Evolutionary conservation across 1,139 yeast genomes (phyloP), one percentile per base, ranked within the genome.

Genomic region (Waltiozyma sp.): DNA sequence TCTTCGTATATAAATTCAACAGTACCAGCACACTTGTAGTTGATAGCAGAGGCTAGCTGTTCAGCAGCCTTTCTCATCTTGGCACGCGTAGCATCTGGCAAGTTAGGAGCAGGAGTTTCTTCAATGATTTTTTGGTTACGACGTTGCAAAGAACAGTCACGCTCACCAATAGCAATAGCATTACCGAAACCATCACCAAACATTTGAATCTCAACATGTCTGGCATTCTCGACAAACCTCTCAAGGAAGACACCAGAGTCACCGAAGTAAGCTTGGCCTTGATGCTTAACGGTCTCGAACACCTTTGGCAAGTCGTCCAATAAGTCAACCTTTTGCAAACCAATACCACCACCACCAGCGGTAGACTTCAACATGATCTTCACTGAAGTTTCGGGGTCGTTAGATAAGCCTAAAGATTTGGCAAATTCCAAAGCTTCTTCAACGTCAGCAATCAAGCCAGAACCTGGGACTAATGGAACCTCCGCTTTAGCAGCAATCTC

Each of bases 341-440:
- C 98, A 57, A 89, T 91, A 64, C 98, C 98, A 62, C 98, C 98
- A 56, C 98, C 98, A 61, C 98, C 98, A 33, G 97, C 97, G 48
- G 97, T 89, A 19, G 95, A 84, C 65, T 91, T 91, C 43, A 91
- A 85, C 97, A 91, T 91, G 38, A 91, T 76, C 46, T 55, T 55
- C 24, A 54, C 55, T 6, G 59, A 55, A 37, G 55, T 55, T 38
- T 52, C 51, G 23, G 98, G 97, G 57, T 86, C 91, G 49, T 79
- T 87, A 11, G 59, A 54, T 31, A 55, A 38, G 16, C 61, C 62
- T 44, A 91, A 70, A 52, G 75, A 68, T 19, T 75, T 79, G n/a
- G 96, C 97, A 50, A 81, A 75, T 47, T 67, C 71, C 46, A 70
- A 68, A 4, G 97, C 97, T 55, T 85, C 95, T 19, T 72, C 72